These are phyloP conservation scores for Chlamydomonas incerta DNA, from an alignment of 139 green algal species.

Conservation along the genomic window DNA sequence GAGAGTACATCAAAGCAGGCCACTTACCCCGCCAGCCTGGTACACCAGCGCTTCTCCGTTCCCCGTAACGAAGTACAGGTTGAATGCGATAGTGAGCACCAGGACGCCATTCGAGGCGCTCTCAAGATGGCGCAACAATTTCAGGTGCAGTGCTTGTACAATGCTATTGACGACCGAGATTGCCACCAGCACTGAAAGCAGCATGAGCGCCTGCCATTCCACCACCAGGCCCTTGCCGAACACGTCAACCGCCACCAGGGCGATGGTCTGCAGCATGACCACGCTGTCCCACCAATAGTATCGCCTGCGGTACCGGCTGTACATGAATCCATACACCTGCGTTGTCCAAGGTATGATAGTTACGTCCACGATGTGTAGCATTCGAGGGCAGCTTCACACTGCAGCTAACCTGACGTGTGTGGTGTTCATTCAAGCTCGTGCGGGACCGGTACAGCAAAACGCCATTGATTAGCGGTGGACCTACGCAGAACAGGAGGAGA, in stretches of 20 bases:
- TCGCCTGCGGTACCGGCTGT: background rate
- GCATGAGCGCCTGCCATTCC: background rate
- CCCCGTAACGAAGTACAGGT: background rate
- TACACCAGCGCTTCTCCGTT: background rate
- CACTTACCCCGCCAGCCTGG: background rate
- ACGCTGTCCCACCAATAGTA: background rate
- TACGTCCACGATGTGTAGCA: too few relatives aligned
- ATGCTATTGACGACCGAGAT: background rate
- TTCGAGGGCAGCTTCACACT: too few relatives aligned
- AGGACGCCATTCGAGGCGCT: background rate
- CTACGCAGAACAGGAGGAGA: background rate
- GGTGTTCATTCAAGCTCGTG: background rate
- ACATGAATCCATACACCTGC: background rate
- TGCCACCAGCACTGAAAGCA: background rate
- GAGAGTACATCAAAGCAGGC: too few relatives aligned
- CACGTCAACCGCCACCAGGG: background rate
- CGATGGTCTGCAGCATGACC: background rate
- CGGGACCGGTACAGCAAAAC: background rate
- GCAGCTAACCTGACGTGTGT: background rate
- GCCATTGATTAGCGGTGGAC: background rate
- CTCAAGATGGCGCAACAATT: background rate
- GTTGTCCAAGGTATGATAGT: background rate
- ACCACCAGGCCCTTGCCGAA: background rate
- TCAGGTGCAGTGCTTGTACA: background rate
- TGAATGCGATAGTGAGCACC: background rate